Evolutionary conservation across 306 rosid species (phyloP).

Genomic region (Cicer chorassanicum): DNA sequence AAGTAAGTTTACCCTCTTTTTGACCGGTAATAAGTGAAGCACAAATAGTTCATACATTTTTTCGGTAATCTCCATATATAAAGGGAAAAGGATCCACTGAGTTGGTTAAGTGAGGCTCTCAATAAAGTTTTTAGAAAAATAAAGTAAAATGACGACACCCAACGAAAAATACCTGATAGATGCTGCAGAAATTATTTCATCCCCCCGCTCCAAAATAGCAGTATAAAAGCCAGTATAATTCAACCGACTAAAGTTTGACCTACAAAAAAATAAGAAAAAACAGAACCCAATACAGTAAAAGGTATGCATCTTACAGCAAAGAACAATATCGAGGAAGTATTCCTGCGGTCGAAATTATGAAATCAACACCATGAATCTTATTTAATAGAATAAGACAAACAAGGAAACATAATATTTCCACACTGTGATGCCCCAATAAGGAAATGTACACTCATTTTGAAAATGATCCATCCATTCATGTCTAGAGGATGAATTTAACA

Average conservation of each 20-base stretch:
- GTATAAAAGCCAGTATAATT: constrained; percentile 88
- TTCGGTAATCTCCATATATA: background rate
- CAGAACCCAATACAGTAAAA: constrained; percentile 18
- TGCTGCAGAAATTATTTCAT: constrained; percentile 92
- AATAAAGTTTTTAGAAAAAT: background rate
- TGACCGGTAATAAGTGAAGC: constrained; percentile 14
- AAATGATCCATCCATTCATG: constrained; percentile 2
- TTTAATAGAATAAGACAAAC: constrained; percentile 12
- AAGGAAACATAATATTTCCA: background rate
- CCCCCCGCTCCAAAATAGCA: constrained; percentile 94
- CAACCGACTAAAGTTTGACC: constrained; percentile 92
- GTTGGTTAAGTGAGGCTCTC: background rate
- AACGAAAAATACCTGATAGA: constrained; percentile 65
- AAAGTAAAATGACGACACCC: constrained; percentile 7
- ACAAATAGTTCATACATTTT: background rate
- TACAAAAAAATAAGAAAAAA: constrained; percentile 44
- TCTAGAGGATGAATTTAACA: constrained; percentile 24
- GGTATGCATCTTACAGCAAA: constrained; percentile 32
- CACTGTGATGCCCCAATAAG: background rate
- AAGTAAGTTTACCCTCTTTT: constrained; percentile 5
- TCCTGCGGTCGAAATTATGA: constrained; percentile 10
- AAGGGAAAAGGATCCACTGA: constrained; percentile 10
- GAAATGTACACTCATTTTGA: background rate
- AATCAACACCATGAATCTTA: constrained; percentile 25
- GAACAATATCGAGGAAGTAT: constrained; percentile 32